Evolutionary conservation across 352 stramenopile species (phyloP).

Genomic region (Pythium plurisporium): DNA sequence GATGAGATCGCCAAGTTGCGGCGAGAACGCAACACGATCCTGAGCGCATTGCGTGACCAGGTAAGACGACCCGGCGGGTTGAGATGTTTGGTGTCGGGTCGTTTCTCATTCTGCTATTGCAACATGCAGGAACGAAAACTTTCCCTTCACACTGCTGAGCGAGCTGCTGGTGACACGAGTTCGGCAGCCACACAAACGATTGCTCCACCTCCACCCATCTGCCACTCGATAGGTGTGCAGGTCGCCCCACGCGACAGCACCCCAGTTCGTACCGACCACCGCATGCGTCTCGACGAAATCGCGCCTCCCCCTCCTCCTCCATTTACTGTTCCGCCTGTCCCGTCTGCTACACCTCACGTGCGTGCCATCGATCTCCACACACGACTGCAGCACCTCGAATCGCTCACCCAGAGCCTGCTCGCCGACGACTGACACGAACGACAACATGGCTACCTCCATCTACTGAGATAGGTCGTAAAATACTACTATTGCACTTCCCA

Average conservation of each 20-base stretch:
- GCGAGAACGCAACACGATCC: constrained; percentile 59
- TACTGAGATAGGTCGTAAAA: background rate
- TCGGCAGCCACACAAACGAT: background rate
- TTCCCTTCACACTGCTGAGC: background rate
- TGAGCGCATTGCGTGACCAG: constrained; percentile 49
- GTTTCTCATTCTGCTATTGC: background rate
- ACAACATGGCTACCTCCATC: background rate
- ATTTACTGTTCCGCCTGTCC: background rate
- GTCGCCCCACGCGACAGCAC: too few species aligned
- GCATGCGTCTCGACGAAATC: constrained; percentile 15
- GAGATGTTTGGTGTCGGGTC: background rate
- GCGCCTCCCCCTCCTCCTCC: background rate
- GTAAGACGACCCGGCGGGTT: too few species aligned
- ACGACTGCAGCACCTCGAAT: constrained; percentile 49
- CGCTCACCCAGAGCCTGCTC: constrained; percentile 51
- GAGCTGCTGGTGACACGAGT: background rate
- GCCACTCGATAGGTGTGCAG: constrained; percentile 1
- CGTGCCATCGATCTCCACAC: constrained; percentile 6
- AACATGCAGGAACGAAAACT: constrained; percentile 11
- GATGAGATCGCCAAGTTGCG: constrained; percentile 49
- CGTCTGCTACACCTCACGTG: background rate
- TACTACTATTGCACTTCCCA: background rate
- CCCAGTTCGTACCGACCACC: constrained; percentile 2
- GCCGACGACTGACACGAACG: constrained; percentile 20
- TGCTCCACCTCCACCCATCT: too few species aligned